These are phyloP conservation scores for Cyclospora cayetanensis DNA, from an alignment of 169 alveolate genomes.

Conservation along the genomic window DNA sequence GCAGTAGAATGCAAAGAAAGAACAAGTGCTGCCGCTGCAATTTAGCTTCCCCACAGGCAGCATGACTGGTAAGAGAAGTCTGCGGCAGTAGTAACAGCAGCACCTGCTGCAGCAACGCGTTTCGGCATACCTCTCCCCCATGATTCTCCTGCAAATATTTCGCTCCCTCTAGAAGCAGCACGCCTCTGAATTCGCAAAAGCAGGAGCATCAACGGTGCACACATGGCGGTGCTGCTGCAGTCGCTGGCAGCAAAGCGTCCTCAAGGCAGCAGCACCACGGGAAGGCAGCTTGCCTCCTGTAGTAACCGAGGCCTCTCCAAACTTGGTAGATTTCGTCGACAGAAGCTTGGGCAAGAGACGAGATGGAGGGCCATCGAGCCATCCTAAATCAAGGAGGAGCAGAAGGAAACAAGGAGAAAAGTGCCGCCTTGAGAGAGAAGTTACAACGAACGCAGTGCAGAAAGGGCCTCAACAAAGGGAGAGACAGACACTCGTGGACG, in stretches of 20 bases:
- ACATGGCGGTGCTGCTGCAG: neutral
- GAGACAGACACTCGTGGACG: neutral
- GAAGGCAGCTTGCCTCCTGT: conserved; percentile 59
- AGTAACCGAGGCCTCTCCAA: conserved; percentile 79
- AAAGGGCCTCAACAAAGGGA: neutral
- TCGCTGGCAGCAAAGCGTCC: too few species aligned
- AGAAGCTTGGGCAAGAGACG: conserved; percentile 67
- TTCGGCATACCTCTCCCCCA: neutral
- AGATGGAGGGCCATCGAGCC: conserved; percentile 73
- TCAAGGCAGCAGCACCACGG: neutral
- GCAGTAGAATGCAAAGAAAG: neutral
- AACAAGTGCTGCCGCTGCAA: neutral
- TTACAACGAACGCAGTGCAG: neutral
- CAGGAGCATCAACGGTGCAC: neutral
- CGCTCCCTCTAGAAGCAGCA: conserved; percentile 12
- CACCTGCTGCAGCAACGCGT: neutral
- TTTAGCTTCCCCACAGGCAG: neutral
- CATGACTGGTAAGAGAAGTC: neutral
- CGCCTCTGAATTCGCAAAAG: neutral
- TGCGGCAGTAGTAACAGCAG: neutral
- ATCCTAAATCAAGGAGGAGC: conserved; percentile 25
- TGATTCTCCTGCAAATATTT: neutral
- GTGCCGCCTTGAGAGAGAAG: neutral
- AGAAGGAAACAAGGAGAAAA: neutral
- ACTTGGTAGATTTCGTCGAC: conserved; percentile 69